These are phyloP conservation scores for Lablab purpureus DNA, from an alignment of 306 rosid genomes.

Conservation along the genomic window DNA sequence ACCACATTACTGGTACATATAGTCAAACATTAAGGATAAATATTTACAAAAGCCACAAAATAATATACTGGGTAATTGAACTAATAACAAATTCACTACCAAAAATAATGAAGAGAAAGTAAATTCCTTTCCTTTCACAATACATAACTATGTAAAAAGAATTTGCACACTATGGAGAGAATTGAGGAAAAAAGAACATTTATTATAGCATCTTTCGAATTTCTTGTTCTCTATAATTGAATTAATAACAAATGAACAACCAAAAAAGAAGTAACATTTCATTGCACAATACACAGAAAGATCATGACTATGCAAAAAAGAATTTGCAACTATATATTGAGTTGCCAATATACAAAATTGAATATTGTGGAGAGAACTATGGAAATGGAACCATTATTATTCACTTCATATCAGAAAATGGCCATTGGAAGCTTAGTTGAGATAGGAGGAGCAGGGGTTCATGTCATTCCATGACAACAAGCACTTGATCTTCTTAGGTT, in stretches of 20 bases:
- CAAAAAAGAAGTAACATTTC: not conserved
- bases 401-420: conserved; percentile 42
- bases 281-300: not conserved
- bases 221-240: not conserved
- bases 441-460: conserved; percentile 30
- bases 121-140: too few species aligned
- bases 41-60: too few species aligned
- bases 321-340: conserved; percentile 47
- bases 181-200: too few species aligned
- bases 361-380: not conserved
- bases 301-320: not conserved
- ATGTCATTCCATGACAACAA: conserved; percentile 75
- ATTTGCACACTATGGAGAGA: too few species aligned
- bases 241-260: too few species aligned
- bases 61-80: too few species aligned
- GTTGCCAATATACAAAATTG: conserved; percentile 48
- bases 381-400: conserved; percentile 26
- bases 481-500: conserved; percentile 86
- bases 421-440: conserved; percentile 44
- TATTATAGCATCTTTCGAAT: too few species aligned
- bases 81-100: too few species aligned
- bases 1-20: too few species aligned
- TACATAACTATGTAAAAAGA: too few species aligned
- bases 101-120: too few species aligned
- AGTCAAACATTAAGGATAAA: too few species aligned